Base-by-base conservation (phyloP, 2,329 filamentous ascomycete species). In the Zalaria obscura region DNA sequence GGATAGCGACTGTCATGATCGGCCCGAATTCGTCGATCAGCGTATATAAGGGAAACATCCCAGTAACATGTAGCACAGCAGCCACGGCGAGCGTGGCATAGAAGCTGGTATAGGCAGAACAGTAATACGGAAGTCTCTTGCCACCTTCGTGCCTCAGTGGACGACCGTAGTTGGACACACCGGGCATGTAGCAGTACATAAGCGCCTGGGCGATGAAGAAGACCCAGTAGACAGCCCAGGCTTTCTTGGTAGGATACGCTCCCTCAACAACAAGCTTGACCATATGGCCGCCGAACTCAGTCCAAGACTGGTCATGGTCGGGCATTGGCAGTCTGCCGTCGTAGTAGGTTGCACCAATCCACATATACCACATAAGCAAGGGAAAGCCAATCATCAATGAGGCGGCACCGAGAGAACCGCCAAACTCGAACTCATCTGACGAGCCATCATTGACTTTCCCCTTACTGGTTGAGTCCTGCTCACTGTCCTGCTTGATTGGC, bases 301-400 rank as follows among this genome's bases (percentile, higher is more conserved):
- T 50, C 55, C 74, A 72, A 49, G 69, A 77, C 68, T 94, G 73
- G 35, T 74, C 82, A 36, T 74, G 59, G 2, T 65, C 64, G 28
- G 35, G 35, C 40, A 65, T 62, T n/a, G 88, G 88, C 32, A 89
- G 67, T 47, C 80, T 76, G 49, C 87, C 86, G 56, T 83, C 67
- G 63, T 93, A 94, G 64, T 86, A 91, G 38, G 78, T 86, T 27
- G 87, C 81, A 36, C 88, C 88, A 61, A 91, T 78, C 85, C 86
- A 94, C 86, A 94, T 93, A 67, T 93, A 94, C 72, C 83, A 93
- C 87, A 94, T 94, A 53, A 95, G 72, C 32, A 79, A 46, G 10
- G 88, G 87, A 62, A 94, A 95, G 33, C 79, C 75, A 47, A 84
- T 71, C 83, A 94, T 94, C 73, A 93, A 83, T 49, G 73, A 65